Base-by-base conservation (phyloP, 352 stramenopile genomes). In the Thraustotheca clavata region DNA sequence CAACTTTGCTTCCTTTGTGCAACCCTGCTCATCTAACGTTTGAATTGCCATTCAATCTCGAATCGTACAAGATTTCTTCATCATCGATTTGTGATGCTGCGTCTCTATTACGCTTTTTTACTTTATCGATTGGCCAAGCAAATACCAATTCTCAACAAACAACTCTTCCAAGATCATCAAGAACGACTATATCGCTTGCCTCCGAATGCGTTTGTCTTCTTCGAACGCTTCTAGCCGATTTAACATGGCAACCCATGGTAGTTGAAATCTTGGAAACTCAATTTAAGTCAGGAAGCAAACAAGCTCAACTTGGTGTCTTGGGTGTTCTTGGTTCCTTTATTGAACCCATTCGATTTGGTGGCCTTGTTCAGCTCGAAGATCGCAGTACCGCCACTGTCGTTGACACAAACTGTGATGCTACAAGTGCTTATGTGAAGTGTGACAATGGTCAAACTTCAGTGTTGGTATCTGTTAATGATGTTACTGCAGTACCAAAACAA, bases 131-230 rank as follows among this genome's bases (percentile, higher is more conserved):
- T 8, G 55, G 55, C 5, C 12, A 18, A 18, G 33, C 36, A 41
- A 9, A 52, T 9, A 52, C 2, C 43, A 16, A 18, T 7, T 22
- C 27, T n/a, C n/a, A n/a, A n/a, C n/a, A n/a, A n/a, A n/a, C 18
- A 39, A 20, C 14, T n/a, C 39, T 63, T 12, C 55, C 55, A 18
- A 24, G 55, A 6, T 63, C 55, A 31, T 26, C 14, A 24, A 20
- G 39, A 2, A 32, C 55, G 18, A 29, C 16, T 11, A 22, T 63
- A 12, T 63, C 55, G 14, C 34, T 63, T 29, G 55, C 26, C 11
- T 63, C 55, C 38, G 55, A 63, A 27, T 54, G 55, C 34, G 38
- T 50, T 18, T 41, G 55, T 1, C n/a, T 63, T 3, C 55, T 63
- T 7, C 55, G 55, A n/a, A 22, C 20, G 3, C 29, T 63, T 8